Conservation (phyloP, 805 yeast species). For the Yamadazyma akitaensis region DNA sequence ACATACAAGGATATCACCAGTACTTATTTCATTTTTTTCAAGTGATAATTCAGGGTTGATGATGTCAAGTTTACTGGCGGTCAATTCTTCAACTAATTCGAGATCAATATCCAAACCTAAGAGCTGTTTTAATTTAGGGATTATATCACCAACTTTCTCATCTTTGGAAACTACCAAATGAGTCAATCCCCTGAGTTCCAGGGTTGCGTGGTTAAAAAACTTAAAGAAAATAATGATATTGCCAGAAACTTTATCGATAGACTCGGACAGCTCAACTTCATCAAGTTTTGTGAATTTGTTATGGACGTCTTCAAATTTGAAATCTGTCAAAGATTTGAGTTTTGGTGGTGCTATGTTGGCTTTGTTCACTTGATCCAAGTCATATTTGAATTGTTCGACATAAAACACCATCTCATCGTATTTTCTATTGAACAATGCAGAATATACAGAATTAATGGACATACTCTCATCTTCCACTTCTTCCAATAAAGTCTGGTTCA, state of each 20-base stretch:
- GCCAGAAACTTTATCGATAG: constrained; percentile 3
- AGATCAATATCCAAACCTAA: constrained; percentile 37
- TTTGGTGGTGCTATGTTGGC: not conserved
- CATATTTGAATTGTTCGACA: constrained; percentile 57
- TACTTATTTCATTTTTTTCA: constrained; percentile 55
- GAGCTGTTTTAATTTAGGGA: constrained; percentile 38
- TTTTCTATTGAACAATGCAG: constrained; percentile 44
- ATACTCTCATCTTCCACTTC: constrained; percentile 16
- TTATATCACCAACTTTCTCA: constrained; percentile 40
- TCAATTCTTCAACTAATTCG: constrained; percentile 56
- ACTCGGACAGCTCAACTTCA: not conserved
- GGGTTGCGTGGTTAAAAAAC: constrained; percentile 56
- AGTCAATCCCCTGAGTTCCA: constrained; percentile 61
- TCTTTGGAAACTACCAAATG: constrained; percentile 53
- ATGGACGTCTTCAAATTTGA: constrained; percentile 19
- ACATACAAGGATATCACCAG: constrained; percentile 63
- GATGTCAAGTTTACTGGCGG: constrained; percentile 48
- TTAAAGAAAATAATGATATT: constrained; percentile 50
- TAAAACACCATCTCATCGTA: constrained; percentile 54
- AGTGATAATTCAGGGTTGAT: constrained; percentile 41
- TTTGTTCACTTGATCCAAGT: constrained; percentile 13
- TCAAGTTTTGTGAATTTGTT: constrained; percentile 14
- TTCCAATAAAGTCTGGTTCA: constrained; percentile 14
- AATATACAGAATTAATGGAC: constrained; percentile 52
- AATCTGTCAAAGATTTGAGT: constrained; percentile 13